Evolutionary conservation across 495 filamentous ascomycete species (phyloP).

Genomic region (Podospora pseudoanserina): DNA sequence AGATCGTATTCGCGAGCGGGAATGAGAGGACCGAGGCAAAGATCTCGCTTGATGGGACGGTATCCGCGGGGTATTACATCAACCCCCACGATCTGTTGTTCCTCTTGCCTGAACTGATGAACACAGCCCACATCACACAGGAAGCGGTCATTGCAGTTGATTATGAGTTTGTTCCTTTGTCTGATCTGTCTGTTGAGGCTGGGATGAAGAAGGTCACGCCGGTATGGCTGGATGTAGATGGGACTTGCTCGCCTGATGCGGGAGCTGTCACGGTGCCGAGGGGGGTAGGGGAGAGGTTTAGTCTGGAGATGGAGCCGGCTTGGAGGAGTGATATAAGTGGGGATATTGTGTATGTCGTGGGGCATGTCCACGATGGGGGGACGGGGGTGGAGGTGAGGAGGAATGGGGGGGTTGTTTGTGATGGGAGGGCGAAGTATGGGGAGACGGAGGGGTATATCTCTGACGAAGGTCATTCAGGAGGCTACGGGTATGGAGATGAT

Average conservation of each 20-base stretch:
- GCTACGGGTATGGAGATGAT: slow-evolving; percentile 8
- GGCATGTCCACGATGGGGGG: slow-evolving; percentile 26
- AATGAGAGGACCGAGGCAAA: slow-evolving; percentile 24
- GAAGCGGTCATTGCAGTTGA: slow-evolving; percentile 27
- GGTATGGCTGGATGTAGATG: slow-evolving; percentile 30
- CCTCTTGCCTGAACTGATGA: slow-evolving; percentile 30
- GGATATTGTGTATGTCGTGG: slow-evolving; percentile 12
- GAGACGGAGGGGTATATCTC: slow-evolving; percentile 18
- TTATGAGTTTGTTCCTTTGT: slow-evolving; percentile 27
- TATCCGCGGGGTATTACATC: slow-evolving; percentile 28
- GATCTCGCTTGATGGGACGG: slow-evolving; percentile 21
- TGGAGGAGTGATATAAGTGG: slow-evolving; percentile 23
- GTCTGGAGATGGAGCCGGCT: slow-evolving; percentile 18
- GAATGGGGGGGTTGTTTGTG: slow-evolving; percentile 18
- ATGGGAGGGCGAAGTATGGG: slow-evolving; percentile 21
- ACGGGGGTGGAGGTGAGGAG: slow-evolving; percentile 10
- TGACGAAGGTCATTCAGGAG: background rate
- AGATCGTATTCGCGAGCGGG: slow-evolving; percentile 21
- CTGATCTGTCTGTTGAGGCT: background rate
- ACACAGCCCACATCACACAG: slow-evolving; percentile 15
- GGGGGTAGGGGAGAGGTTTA: slow-evolving; percentile 5
- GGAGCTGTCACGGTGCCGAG: slow-evolving; percentile 8
- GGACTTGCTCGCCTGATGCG: slow-evolving; percentile 14
- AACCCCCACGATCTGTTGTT: slow-evolving; percentile 9
- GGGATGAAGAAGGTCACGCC: slow-evolving; percentile 20